phyloP scores from a whole-genome alignment of 2,329 filamentous ascomycete genomes.

The Talaromyces sp. region DNA sequence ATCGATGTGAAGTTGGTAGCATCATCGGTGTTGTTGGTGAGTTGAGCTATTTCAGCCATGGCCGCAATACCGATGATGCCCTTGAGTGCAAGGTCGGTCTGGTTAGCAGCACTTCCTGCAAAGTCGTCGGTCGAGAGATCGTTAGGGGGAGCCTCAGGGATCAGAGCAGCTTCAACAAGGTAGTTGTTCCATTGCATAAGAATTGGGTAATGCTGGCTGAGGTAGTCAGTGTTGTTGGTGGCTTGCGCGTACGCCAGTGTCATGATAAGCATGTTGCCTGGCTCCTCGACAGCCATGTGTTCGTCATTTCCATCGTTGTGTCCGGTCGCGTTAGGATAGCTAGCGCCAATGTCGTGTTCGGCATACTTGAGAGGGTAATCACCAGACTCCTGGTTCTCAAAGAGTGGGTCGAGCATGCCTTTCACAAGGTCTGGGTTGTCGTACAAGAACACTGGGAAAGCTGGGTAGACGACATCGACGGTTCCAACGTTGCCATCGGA shows the following conservation, averaged over 20 bases:
- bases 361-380: slow-evolving; percentile 27
- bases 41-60: slow-evolving; percentile 49
- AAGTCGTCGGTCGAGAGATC: slow-evolving; percentile 37
- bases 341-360: slow-evolving; percentile 30
- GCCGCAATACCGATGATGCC: slow-evolving; percentile 55
- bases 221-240: slow-evolving; percentile 27
- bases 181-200: slow-evolving; percentile 33
- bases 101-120: slow-evolving; percentile 36
- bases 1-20: slow-evolving; percentile 37
- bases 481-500: slow-evolving; percentile 37
- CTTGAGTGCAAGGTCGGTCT: slow-evolving; percentile 57
- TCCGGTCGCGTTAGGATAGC: slow-evolving; percentile 34
- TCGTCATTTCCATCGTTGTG: slow-evolving; percentile 27
- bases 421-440: slow-evolving; percentile 33
- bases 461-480: slow-evolving; percentile 35
- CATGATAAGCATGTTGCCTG: slow-evolving; percentile 30
- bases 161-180: slow-evolving; percentile 28
- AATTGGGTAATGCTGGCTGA: slow-evolving; percentile 23
- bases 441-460: slow-evolving; percentile 34
- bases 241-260: slow-evolving; percentile 29
- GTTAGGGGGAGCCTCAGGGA: slow-evolving; percentile 39
- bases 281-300: slow-evolving; percentile 33
- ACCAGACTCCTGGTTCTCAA: slow-evolving; percentile 30
- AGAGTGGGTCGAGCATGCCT: slow-evolving; percentile 34
- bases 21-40: slow-evolving; percentile 41